These are phyloP conservation scores for Nothophoma quercina DNA, from an alignment of 2,329 filamentous ascomycete genomes.

Conservation along the genomic window DNA sequence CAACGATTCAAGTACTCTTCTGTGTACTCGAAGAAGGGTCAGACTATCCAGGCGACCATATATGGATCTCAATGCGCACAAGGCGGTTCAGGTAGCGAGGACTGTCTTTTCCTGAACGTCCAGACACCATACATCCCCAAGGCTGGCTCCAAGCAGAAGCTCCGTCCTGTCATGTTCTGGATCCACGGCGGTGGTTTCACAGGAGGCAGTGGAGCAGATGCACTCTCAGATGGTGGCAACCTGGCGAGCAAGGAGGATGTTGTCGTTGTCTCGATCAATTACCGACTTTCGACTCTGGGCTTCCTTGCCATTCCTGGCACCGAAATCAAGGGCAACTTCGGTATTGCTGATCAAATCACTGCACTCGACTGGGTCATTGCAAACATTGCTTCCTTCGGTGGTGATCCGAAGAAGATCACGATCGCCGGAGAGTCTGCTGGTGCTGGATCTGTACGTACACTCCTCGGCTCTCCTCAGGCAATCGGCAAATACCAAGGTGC, in stretches of 20 bases:
- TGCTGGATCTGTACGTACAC: constrained; percentile 54
- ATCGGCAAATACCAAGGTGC: constrained; percentile 58
- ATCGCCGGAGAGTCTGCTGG: constrained; percentile 35
- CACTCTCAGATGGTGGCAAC: constrained; percentile 61
- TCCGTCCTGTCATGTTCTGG: constrained; percentile 56
- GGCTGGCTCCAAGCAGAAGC: constrained; percentile 46
- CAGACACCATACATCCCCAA: constrained; percentile 48
- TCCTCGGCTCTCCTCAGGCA: constrained; percentile 59
- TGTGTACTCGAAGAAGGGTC: constrained; percentile 54
- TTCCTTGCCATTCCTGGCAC: constrained; percentile 21
- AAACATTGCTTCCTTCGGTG: constrained; percentile 44
- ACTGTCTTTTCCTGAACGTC: constrained; percentile 34
- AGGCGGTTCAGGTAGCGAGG: constrained; percentile 46
- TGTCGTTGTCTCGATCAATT: constrained; percentile 57
- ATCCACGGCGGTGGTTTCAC: constrained; percentile 71
- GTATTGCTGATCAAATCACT: constrained; percentile 32
- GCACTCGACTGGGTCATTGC: constrained; percentile 56
- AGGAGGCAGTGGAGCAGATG: constrained; percentile 56
- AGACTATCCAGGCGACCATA: constrained; percentile 55
- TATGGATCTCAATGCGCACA: constrained; percentile 58
- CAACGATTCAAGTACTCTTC: constrained; percentile 57
- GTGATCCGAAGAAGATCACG: constrained; percentile 33
- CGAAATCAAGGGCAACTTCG: constrained; percentile 44
- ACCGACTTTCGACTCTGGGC: constrained; percentile 27
- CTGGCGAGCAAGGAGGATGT: constrained; percentile 65